phyloP scores from a whole-genome alignment of 495 filamentous ascomycete genomes.

The Lentithecium fluviatile region DNA sequence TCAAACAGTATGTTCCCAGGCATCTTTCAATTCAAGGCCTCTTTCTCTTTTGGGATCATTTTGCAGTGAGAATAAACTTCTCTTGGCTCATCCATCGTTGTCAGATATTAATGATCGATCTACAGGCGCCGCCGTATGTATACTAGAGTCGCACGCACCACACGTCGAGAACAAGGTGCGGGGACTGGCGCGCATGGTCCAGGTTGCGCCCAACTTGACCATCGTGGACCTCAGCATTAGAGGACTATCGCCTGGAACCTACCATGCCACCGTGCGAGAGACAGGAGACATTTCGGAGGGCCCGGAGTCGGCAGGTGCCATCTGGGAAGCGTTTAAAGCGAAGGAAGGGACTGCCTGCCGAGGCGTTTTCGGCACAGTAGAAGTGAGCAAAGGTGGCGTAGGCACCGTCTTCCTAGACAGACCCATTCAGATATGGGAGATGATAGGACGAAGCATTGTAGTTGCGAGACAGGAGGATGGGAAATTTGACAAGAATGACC shows the following conservation, averaged over 20 bases:
- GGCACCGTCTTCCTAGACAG: conserved; percentile 77
- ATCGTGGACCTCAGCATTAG: conserved; percentile 85
- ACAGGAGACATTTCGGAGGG: conserved; percentile 88
- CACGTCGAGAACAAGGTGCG: conserved; percentile 42
- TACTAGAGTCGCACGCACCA: conserved; percentile 82
- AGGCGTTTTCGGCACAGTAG: conserved; percentile 71
- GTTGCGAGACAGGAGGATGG: conserved; percentile 62
- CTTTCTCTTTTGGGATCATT: too few relatives aligned
- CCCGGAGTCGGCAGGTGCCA: conserved; percentile 72
- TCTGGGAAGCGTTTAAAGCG: conserved; percentile 66
- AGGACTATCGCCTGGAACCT: conserved; percentile 77
- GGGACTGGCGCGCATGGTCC: conserved; percentile 47
- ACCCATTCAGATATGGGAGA: conserved; percentile 86
- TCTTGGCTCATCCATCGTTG: neutral
- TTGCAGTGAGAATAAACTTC: conserved; percentile 6
- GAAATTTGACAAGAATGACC: conserved; percentile 63
- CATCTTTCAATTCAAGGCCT: too few relatives aligned
- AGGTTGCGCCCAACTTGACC: conserved; percentile 57
- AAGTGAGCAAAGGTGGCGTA: conserved; percentile 65
- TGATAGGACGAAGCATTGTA: conserved; percentile 88
- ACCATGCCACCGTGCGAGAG: conserved; percentile 77
- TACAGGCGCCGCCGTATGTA: conserved; percentile 87
- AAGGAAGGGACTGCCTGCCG: conserved; percentile 52
- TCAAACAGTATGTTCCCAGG: conserved; percentile 64
- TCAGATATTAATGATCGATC: conserved; percentile 26